These are phyloP conservation scores for Fusarium annulatum DNA, from an alignment of 2,329 filamentous ascomycete genomes.

Conservation along the genomic window DNA sequence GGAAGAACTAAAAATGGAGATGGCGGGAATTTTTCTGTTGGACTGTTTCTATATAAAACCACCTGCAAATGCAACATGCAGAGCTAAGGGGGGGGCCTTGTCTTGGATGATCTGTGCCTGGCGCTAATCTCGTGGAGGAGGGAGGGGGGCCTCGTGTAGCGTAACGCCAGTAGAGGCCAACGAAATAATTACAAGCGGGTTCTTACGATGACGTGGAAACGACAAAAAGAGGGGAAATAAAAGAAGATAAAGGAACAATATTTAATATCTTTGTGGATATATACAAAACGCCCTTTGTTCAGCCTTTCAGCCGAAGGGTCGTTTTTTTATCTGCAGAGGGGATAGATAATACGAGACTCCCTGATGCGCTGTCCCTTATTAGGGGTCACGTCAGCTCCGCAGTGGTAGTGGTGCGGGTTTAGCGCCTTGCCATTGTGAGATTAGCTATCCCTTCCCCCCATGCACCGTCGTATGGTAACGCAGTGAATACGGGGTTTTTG, in stretches of 20 bases:
- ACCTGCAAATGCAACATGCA: not conserved
- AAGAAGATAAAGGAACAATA: not conserved
- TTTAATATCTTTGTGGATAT: not conserved
- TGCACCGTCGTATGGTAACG: not conserved
- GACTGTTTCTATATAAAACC: constrained; percentile 31
- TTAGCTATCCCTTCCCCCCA: not conserved
- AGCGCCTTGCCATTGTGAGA: not conserved
- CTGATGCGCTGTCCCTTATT: not conserved
- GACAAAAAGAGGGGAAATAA: not conserved
- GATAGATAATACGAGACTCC: not conserved
- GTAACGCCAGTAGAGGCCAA: not conserved
- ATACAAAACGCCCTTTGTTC: not conserved
- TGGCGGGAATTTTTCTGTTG: constrained; percentile 8
- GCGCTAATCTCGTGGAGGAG: constrained; percentile 17
- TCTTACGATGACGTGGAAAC: not conserved
- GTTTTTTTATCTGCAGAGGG: not conserved
- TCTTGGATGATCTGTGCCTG: constrained; percentile 15
- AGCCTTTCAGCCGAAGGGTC: not conserved
- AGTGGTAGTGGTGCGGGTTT: not conserved
- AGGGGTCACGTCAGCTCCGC: not conserved
- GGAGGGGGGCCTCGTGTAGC: constrained; percentile 7
- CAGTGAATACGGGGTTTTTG: not conserved
- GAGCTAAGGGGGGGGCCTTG: not conserved
- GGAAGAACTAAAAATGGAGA: constrained; percentile 21
- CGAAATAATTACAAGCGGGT: not conserved